phyloP scores from a whole-genome alignment of 129 eudicot genomes.

The Glebionis coronaria region DNA sequence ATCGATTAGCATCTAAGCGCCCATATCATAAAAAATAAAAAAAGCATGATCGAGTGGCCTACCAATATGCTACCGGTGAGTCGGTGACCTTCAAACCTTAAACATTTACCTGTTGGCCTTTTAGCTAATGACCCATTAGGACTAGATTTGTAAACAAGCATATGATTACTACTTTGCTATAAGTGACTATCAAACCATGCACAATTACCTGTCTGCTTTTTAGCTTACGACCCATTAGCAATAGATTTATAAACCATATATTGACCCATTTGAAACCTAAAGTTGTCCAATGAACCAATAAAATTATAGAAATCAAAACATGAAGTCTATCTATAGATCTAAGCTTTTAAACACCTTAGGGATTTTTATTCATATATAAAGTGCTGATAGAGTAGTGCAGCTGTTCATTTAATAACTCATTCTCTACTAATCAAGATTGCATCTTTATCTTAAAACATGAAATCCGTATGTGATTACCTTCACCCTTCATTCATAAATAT shows the following conservation, averaged over 20 bases:
- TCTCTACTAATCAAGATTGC: too few species aligned
- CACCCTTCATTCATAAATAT: too few species aligned
- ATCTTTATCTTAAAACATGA: too few species aligned
- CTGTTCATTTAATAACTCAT: neutral
- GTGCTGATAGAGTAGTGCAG: neutral
- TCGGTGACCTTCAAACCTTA: neutral
- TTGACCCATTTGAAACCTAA: neutral
- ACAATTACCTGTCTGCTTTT: neutral
- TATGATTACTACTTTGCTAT: slow-evolving; percentile 4
- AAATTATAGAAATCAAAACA: slow-evolving; percentile 5
- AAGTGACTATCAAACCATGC: neutral
- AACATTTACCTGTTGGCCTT: slow-evolving; percentile 1
- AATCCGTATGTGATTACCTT: too few species aligned
- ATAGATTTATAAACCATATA: neutral
- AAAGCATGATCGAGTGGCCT: neutral
- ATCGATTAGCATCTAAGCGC: neutral
- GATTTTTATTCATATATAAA: neutral
- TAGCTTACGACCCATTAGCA: slow-evolving; percentile 7
- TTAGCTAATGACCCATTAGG: slow-evolving; percentile 2
- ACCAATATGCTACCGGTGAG: slow-evolving; percentile 3
- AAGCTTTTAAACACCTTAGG: neutral
- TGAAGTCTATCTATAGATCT: neutral
- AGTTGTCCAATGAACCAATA: slow-evolving; percentile 1
- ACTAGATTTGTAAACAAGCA: neutral
- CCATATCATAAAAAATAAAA: neutral